Conservation (phyloP, 495 filamentous ascomycete genomes). For the Barbatosphaeria neglecta region DNA sequence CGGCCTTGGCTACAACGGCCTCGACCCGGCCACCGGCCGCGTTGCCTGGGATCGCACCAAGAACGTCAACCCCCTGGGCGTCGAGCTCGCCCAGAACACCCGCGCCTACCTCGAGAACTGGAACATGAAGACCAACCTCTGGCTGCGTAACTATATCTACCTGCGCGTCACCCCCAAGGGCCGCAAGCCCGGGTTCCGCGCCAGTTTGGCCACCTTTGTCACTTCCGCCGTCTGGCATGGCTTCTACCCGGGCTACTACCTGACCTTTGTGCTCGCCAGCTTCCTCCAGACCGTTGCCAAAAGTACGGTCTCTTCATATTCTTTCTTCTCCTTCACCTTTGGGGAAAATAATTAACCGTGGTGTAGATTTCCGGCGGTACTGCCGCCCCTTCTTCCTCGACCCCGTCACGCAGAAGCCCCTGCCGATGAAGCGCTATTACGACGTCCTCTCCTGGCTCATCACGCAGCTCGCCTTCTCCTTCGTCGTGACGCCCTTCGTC, state of each 20-base stretch:
- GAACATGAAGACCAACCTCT: conserved; percentile 98
- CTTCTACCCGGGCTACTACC: conserved; percentile 93
- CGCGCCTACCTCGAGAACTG: conserved; percentile 79
- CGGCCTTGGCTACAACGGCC: conserved; percentile 38
- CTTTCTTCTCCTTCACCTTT: not conserved
- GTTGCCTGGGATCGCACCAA: conserved; percentile 81
- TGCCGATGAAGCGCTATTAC: conserved; percentile 70
- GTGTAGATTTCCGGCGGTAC: conserved; percentile 74
- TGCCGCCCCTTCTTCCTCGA: conserved; percentile 89
- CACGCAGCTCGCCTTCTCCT: conserved; percentile 77
- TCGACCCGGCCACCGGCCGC: conserved; percentile 70
- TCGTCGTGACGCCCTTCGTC: conserved; percentile 72
- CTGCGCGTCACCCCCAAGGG: conserved; percentile 89
- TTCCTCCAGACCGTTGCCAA: conserved; percentile 91
- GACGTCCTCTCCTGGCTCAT: conserved; percentile 67
- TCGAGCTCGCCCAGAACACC: conserved; percentile 85
- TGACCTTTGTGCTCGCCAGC: conserved; percentile 77
- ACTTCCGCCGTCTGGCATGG: conserved; percentile 97
- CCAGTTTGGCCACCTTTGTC: conserved; percentile 84
- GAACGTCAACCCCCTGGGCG: conserved; percentile 71
- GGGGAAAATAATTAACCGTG: not conserved
- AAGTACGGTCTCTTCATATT: conserved; percentile 48
- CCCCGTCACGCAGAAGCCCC: conserved; percentile 49
- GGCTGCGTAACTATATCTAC: conserved; percentile 93
- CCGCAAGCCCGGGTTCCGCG: conserved; percentile 92